Evolutionary conservation across 1,139 yeast genomes (phyloP), one percentile per base, ranked within the genome.

Genomic region (Diutina scorzettiae): DNA sequence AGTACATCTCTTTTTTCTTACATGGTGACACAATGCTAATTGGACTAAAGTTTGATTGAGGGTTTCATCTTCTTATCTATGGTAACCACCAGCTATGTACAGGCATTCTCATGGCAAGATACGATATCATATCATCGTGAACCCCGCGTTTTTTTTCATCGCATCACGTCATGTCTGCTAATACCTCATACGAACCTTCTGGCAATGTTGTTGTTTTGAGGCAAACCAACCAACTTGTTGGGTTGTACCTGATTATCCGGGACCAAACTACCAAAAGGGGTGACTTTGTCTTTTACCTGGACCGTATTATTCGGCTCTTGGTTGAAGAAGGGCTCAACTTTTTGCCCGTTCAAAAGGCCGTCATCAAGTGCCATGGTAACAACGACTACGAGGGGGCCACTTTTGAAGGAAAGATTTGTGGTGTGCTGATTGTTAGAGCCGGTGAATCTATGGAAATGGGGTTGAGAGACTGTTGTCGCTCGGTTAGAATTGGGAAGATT

Each of bases 391-490:
- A 75, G 5, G 98, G 98, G n/a, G 81, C 82, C 45, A 69, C 71
- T 46, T 89, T 89, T 60, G 66, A 78, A 56, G 97, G 97, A 40
- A 87, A 85, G 62, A 89, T 91, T 47, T 91, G 97, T 61, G 98
- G 98, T 48, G 98, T 91, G 28, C 85, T 96, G 17, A 91, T 91
- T 56, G 94, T 91, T 55, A 74, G 98, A 57, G 98, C 98, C 6
- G 98, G 98, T 49, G 98, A 91, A 63, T 81, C 94, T 37, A 91
- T 91, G 98, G 98, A 91, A 62, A 94, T 86, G 72, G 98, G 97
- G 19, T 69, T 91, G 49, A 77, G 98, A 58, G 97, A 89, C 64
- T 45, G 9, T 63, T 87, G 97, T 60, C 74, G 98, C 52, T 82
- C 95, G 7, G 98, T 91, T 37, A 74, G 97, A 57, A 84, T 91